phyloP scores from a whole-genome alignment of 2,329 filamentous ascomycete genomes.

The Fusarium sublunatum region DNA sequence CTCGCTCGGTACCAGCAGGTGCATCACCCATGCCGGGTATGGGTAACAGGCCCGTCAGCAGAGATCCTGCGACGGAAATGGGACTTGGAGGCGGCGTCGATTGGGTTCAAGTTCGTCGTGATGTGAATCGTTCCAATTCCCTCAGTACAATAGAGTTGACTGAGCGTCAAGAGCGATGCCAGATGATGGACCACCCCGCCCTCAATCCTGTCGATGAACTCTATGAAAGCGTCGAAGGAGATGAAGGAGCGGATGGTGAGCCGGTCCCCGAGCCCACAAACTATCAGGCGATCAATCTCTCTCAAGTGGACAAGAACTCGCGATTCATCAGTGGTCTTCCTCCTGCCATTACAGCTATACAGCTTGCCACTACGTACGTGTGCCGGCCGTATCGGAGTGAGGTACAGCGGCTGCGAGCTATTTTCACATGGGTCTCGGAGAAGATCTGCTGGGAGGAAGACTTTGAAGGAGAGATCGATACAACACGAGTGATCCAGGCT shows the following conservation, averaged over 20 bases:
- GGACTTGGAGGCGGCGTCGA: constrained; percentile 74
- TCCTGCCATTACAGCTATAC: constrained; percentile 81
- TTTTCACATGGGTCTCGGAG: constrained; percentile 98
- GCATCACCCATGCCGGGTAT: constrained; percentile 58
- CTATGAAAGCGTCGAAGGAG: constrained; percentile 84
- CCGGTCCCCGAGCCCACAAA: constrained; percentile 86
- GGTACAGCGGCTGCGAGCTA: constrained; percentile 89
- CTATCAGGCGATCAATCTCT: constrained; percentile 82
- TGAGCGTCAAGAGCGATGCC: constrained; percentile 87
- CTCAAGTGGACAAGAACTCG: constrained; percentile 93
- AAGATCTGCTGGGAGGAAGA: constrained; percentile 96
- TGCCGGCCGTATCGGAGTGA: constrained; percentile 95
- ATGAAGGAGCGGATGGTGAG: constrained; percentile 87
- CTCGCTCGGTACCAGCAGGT: constrained; percentile 55
- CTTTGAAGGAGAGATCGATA: constrained; percentile 85
- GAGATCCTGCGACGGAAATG: constrained; percentile 74
- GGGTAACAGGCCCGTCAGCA: constrained; percentile 52
- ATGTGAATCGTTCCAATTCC: constrained; percentile 95
- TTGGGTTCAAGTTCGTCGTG: constrained; percentile 97
- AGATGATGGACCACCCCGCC: constrained; percentile 92
- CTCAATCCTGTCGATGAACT: constrained; percentile 91
- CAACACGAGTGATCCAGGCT: constrained; percentile 83
- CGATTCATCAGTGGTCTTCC: constrained; percentile 89
- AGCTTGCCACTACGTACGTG: constrained; percentile 88
- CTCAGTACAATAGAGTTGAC: constrained; percentile 87